phyloP scores from a whole-genome alignment of 2,329 filamentous ascomycete genomes.

The Madurella fahalii region DNA sequence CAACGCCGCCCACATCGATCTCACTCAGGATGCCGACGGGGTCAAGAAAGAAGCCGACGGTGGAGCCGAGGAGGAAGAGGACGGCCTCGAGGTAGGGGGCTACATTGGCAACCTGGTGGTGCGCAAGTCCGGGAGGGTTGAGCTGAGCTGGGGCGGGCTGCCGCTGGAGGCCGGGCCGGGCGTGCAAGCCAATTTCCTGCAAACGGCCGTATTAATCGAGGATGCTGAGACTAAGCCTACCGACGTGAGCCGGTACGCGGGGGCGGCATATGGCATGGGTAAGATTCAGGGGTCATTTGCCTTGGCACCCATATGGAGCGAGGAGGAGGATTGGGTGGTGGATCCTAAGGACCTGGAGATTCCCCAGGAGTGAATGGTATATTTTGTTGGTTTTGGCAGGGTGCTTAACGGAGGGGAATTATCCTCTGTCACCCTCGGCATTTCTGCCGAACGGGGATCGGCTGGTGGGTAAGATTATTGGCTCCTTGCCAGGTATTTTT shows the following conservation, averaged over 20 bases:
- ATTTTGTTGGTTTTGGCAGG: no score
- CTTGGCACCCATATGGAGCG: constrained; percentile 54
- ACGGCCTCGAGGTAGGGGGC: constrained; percentile 47
- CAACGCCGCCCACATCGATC: constrained; percentile 35
- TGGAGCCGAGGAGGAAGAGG: constrained; percentile 20
- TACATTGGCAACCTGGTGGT: constrained; percentile 58
- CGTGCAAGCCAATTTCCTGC: constrained; percentile 50
- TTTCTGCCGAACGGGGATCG: no score
- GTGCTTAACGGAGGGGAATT: no score
- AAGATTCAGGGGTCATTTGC: constrained; percentile 60
- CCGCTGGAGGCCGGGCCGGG: constrained; percentile 52
- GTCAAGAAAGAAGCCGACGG: constrained; percentile 26
- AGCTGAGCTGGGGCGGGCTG: constrained; percentile 60
- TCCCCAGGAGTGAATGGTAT: constrained; percentile 19
- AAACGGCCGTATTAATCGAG: constrained; percentile 57
- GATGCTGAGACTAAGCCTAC: constrained; percentile 50
- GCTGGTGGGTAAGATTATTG: no score
- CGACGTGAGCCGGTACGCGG: constrained; percentile 38
- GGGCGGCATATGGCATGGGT: constrained; percentile 58
- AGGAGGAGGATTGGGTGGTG: constrained; percentile 54
- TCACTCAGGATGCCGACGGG: constrained; percentile 33
- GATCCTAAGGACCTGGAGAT: constrained; percentile 32
- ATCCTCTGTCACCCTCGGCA: no score
- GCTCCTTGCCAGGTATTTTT: neutral
- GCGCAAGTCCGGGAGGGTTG: constrained; percentile 57